Evolutionary conservation across 306 rosid species (phyloP).

Genomic region (Nissolia schottii): DNA sequence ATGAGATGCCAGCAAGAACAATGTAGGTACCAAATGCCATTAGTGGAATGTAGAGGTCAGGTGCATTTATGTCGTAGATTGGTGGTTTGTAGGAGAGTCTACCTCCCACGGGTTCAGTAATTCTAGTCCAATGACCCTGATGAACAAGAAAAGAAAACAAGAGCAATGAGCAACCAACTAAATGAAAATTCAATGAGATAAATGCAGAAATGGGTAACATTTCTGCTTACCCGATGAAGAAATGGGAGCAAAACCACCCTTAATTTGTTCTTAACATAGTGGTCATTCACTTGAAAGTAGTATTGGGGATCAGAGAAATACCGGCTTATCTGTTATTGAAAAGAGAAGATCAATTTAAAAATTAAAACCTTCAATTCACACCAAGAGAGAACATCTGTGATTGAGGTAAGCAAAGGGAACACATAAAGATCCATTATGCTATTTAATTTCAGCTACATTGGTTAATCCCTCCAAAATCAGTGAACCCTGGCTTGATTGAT

Average conservation of each 20-base stretch:
- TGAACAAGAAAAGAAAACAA: slow-evolving; percentile 17
- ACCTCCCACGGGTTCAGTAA: slow-evolving; percentile 98
- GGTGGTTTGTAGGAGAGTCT: slow-evolving; percentile 96
- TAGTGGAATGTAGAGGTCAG: slow-evolving; percentile 88
- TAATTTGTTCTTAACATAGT: slow-evolving; percentile 91
- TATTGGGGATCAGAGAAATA: slow-evolving; percentile 96
- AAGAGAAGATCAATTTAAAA: not conserved
- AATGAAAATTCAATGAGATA: not conserved
- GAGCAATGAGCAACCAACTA: not conserved
- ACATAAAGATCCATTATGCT: slow-evolving; percentile 9
- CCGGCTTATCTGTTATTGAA: slow-evolving; percentile 71
- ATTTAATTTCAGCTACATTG: not conserved
- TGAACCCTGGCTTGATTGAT: not conserved
- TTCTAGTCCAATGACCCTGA: slow-evolving; percentile 99
- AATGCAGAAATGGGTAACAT: slow-evolving; percentile 4
- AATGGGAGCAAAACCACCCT: slow-evolving; percentile 93
- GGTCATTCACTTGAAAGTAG: slow-evolving; percentile 97
- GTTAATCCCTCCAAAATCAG: not conserved
- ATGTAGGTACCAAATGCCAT: slow-evolving; percentile 98
- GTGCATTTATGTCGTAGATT: slow-evolving; percentile 92
- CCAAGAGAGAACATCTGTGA: not conserved
- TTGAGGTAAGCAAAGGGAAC: not conserved
- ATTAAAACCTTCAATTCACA: slow-evolving; percentile 8
- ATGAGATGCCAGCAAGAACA: slow-evolving; percentile 90
- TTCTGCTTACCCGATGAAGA: slow-evolving; percentile 79